Evolutionary conservation across 371 early-diverging fungal species (phyloP), one percentile per base, ranked within the genome.

Genomic region (Mortierella sp.): DNA sequence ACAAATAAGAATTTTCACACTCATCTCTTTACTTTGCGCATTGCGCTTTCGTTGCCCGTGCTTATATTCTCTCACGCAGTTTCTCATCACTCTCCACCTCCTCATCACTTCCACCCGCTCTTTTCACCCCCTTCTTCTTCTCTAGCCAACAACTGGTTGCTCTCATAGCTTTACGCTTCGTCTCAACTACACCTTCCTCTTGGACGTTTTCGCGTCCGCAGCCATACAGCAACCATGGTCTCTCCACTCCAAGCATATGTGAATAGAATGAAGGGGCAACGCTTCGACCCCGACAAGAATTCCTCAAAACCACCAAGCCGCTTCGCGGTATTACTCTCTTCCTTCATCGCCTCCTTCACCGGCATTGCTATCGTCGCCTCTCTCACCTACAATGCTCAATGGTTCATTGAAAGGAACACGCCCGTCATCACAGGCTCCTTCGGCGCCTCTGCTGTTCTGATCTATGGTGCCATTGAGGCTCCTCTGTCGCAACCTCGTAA

Each of bases 401-500:
- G 65, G 59, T 76, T 76, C 59, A 16, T 76, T n/a, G 67, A 70
- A 0, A 38, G 71, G 26, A 38, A 76, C 34, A 38, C 45, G 10
- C 78, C 78, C 7, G 78, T 70, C 39, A 61, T 76, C 0, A 51
- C 78, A 5, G 78, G 76, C 8, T 67, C 76, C 31, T 67, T 68
- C 45, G 71, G 67, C 48, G 70, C 70, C 28, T 74, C 66, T 14
- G 90, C 91, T 9, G 90, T 93, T 21, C 70, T 94, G 28, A 64
- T 91, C 3, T 93, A 87, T 57, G 90, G 87, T 46, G 87, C 88
- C 1, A 87, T 90, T 16, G 91, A 91, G 16, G 78, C 90, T 3
- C 93, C 93, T 2, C 71, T 94, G 56, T 85, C 91, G 0, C 93
- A 93, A 50, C 93, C 93, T 49, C 82, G 91, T 0, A 91, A 90